Conservation (phyloP, 352 stramenopile genomes). For the Phytophthora pini region DNA sequence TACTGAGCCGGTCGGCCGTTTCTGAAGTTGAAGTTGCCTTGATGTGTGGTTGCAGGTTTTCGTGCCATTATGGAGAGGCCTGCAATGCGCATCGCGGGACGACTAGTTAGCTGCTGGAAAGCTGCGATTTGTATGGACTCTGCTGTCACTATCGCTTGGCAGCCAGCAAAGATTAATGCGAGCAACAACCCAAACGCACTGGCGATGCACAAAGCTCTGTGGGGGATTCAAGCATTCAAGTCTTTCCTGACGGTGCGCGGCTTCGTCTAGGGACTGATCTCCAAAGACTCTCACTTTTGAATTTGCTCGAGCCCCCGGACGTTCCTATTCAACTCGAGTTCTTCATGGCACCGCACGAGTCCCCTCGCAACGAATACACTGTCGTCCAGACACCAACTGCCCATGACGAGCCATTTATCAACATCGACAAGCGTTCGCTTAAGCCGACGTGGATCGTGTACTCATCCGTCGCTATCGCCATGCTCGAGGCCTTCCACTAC, state of each 20-base stretch:
- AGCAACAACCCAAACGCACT: conserved; percentile 14
- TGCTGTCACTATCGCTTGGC: conserved; percentile 3
- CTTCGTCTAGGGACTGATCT: not conserved
- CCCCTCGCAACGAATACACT: conserved; percentile 17
- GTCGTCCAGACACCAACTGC: conserved; percentile 14
- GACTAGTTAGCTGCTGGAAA: conserved; percentile 2
- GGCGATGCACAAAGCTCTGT: conserved; percentile 6
- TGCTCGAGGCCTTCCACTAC: conserved; percentile 59
- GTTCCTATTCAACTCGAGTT: not conserved
- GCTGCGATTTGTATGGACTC: not conserved
- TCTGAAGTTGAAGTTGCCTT: conserved; percentile 14
- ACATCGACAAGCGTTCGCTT: conserved; percentile 25
- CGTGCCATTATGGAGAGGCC: not conserved
- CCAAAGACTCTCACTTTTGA: conserved; percentile 14
- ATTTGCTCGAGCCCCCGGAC: conserved; percentile 16
- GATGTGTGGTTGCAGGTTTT: conserved; percentile 21
- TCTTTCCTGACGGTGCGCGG: conserved; percentile 4
- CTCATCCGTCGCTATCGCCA: conserved; percentile 37
- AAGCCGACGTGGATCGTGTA: conserved; percentile 50
- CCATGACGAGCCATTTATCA: conserved; percentile 2
- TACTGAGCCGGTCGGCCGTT: conserved; percentile 3
- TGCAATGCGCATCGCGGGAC: not conserved
- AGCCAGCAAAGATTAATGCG: not conserved
- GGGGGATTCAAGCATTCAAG: not conserved
- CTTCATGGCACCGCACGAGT: conserved; percentile 14